Percentiles rank a stretch among this genome's conserved stretches.
phyloP scores from a whole-genome alignment of 2,329 filamentous ascomycete genomes.

The Fusarium chuoi region DNA sequence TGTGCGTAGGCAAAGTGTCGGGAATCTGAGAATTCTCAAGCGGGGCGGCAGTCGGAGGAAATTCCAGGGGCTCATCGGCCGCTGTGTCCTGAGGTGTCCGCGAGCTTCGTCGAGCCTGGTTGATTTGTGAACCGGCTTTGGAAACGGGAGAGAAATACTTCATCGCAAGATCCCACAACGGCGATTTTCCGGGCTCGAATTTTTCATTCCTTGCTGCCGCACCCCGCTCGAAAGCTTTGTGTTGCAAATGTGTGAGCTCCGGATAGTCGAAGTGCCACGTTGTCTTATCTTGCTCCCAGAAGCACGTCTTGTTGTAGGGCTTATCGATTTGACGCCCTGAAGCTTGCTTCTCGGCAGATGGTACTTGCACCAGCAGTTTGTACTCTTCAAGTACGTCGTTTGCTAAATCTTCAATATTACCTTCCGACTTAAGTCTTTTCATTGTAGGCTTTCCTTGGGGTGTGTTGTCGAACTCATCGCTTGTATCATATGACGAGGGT shows the following conservation, averaged over 20 bases:
- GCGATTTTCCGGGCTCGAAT: slow-evolving; percentile 63
- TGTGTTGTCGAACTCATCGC: slow-evolving; percentile 59
- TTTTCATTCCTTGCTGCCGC: slow-evolving; percentile 61
- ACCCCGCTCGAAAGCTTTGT: slow-evolving; percentile 64
- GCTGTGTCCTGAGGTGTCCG: slow-evolving; percentile 32
- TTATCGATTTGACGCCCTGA: slow-evolving; percentile 68
- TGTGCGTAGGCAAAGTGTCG: slow-evolving; percentile 52
- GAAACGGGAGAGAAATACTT: slow-evolving; percentile 64
- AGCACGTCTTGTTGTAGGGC: slow-evolving; percentile 65
- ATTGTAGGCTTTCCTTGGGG: slow-evolving; percentile 58
- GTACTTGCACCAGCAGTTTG: slow-evolving; percentile 59
- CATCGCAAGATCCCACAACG: slow-evolving; percentile 67
- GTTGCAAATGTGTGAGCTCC: slow-evolving; percentile 70
- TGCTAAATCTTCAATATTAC: slow-evolving; percentile 50
- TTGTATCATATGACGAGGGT: slow-evolving; percentile 58
- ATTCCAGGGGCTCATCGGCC: slow-evolving; percentile 43
- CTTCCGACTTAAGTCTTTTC: slow-evolving; percentile 66
- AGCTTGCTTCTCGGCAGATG: slow-evolving; percentile 59
- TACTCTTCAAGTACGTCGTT: slow-evolving; percentile 56
- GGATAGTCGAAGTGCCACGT: slow-evolving; percentile 73
- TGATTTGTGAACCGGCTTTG: slow-evolving; percentile 21
- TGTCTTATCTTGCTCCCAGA: slow-evolving; percentile 65
- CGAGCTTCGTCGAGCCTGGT: slow-evolving; percentile 10
- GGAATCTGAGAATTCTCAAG: slow-evolving; percentile 44
- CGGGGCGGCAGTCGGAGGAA: slow-evolving; percentile 48